Evolutionary conservation across 1,139 yeast species (phyloP).

Genomic region (Lodderomyces parapsilosis): DNA sequence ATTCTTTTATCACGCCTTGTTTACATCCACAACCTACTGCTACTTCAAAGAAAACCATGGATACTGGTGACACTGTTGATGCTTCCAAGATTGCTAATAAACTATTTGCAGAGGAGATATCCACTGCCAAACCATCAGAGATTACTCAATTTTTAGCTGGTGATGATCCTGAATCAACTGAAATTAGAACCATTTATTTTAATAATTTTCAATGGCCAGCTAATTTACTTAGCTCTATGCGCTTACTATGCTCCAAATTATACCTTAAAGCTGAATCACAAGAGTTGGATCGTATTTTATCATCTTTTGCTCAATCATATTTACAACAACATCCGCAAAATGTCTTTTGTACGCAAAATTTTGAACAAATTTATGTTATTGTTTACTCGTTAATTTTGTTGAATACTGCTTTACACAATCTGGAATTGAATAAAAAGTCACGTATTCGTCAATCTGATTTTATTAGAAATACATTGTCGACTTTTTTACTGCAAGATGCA

Average conservation of each 20-base stretch:
- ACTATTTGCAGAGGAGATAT: conserved; percentile 2
- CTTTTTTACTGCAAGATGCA: conserved; percentile 37
- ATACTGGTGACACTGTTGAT: background rate
- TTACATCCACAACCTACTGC: background rate
- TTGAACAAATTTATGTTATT: conserved; percentile 68
- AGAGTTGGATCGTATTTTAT: conserved; percentile 72
- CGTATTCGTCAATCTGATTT: conserved; percentile 50
- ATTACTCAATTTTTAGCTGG: conserved; percentile 47
- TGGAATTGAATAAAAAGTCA: conserved; percentile 39
- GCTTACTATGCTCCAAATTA: conserved; percentile 60
- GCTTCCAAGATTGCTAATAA: conserved; percentile 19
- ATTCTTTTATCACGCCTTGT: too few species aligned
- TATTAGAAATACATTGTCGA: conserved; percentile 53
- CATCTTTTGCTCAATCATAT: conserved; percentile 68
- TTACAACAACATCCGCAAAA: conserved; percentile 51
- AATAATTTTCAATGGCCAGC: conserved; percentile 48
- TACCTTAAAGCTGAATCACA: conserved; percentile 84
- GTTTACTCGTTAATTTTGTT: conserved; percentile 72
- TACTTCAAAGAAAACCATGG: background rate
- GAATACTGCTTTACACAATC: conserved; percentile 67
- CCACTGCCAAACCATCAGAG: conserved; percentile 44
- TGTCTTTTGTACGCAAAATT: conserved; percentile 50
- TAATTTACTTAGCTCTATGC: conserved; percentile 53
- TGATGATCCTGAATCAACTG: conserved; percentile 39
- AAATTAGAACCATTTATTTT: conserved; percentile 47